Percentiles rank a stretch among this genome's conserved stretches.
phyloP scores from a whole-genome alignment of 2,329 filamentous ascomycete species.

The Aspergillus terreus region DNA sequence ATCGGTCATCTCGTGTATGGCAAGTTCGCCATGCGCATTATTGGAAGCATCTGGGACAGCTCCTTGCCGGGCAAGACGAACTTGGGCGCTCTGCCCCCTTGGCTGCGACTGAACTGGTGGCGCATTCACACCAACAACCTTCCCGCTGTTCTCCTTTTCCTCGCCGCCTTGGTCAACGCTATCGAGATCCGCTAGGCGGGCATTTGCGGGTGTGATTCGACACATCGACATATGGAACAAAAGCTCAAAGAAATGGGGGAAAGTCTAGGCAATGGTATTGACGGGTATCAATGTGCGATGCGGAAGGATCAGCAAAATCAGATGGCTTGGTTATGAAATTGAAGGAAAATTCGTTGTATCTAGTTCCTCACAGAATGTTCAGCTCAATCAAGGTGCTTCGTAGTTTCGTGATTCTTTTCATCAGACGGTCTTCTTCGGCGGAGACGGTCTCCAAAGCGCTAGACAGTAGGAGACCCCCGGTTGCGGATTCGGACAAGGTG shows the following conservation, averaged over 20 bases:
- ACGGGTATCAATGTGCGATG: too few species aligned
- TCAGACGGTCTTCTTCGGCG: neutral
- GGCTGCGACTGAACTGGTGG: slow-evolving; percentile 4
- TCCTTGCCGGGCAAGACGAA: slow-evolving; percentile 1
- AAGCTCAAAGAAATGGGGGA: neutral
- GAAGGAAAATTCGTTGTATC: neutral
- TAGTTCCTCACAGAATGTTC: slow-evolving; percentile 4
- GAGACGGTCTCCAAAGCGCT: neutral
- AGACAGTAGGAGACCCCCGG: neutral
- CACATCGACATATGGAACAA: neutral
- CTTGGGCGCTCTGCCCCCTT: slow-evolving; percentile 2
- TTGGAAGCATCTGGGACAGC: slow-evolving; percentile 1
- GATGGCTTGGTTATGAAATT: neutral
- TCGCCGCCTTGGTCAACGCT: slow-evolving; percentile 1
- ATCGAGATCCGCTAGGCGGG: neutral
- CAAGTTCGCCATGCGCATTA: slow-evolving; percentile 2
- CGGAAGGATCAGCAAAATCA: too few species aligned
- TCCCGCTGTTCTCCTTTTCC: slow-evolving; percentile 1
- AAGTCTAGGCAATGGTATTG: too few species aligned
- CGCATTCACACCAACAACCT: slow-evolving; percentile 1
- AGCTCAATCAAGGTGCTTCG: slow-evolving; percentile 2
- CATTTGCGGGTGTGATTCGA: neutral
- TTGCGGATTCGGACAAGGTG: neutral
- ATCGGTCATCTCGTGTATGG: slow-evolving; percentile 2
- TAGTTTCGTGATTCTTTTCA: slow-evolving; percentile 3